Percentiles rank a stretch among this genome's conserved stretches.
Conservation (phyloP, 2,329 filamentous ascomycete species). For the Stemphylium beticola region DNA sequence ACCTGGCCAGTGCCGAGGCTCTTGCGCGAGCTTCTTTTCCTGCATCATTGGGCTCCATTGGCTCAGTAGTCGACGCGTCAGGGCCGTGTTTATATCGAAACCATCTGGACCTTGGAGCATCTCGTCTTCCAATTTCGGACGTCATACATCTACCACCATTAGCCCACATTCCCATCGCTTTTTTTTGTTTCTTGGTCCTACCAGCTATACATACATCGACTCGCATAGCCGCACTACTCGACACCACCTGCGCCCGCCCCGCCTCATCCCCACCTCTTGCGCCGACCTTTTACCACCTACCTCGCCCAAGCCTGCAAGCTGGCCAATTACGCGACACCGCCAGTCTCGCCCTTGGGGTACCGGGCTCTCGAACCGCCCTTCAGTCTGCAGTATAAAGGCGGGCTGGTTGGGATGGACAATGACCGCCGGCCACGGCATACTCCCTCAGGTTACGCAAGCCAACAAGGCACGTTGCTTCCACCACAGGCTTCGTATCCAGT, state of each 20-base stretch:
- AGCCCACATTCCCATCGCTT: constrained; percentile 15
- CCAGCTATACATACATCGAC: constrained; percentile 7
- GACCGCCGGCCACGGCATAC: constrained; percentile 76
- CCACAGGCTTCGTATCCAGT: constrained; percentile 51
- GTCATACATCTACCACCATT: constrained; percentile 30
- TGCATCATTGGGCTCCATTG: constrained; percentile 46
- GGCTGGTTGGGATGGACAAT: constrained; percentile 75
- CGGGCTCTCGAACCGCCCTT: constrained; percentile 64
- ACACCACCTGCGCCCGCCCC: constrained; percentile 6
- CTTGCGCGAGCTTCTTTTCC: constrained; percentile 43
- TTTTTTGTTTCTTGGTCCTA: constrained; percentile 7
- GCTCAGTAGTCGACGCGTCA: constrained; percentile 42
- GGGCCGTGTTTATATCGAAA: constrained; percentile 48
- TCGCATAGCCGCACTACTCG: constrained; percentile 10
- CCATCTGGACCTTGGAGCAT: constrained; percentile 38
- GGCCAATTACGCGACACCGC: constrained; percentile 68
- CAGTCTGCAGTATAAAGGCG: constrained; percentile 60
- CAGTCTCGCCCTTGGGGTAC: constrained; percentile 70
- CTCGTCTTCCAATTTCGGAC: constrained; percentile 35
- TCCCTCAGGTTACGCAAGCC: constrained; percentile 66
- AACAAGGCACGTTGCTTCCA: constrained; percentile 56
- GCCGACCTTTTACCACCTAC: constrained; percentile 16
- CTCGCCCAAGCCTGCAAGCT: constrained; percentile 60
- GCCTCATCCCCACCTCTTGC: constrained; percentile 18
- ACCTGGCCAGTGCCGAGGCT: constrained; percentile 46